Evolutionary conservation across 2,329 filamentous ascomycete genomes (phyloP).

Genomic region (Pestalotiopsis sp.): DNA sequence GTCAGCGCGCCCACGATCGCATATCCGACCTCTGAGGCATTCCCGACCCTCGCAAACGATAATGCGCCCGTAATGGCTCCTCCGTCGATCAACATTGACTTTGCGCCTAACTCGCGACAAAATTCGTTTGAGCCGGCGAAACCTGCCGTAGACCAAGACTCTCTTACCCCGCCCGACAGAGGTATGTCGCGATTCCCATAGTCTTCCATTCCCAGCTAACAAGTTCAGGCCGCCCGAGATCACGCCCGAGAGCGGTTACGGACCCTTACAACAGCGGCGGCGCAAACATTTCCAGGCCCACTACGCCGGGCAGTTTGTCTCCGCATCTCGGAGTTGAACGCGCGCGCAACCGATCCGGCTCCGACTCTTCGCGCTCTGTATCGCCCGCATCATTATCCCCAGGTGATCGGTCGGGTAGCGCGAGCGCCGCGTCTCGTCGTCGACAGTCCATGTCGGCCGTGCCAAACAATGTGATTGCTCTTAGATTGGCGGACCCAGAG

Average conservation of each 20-base stretch:
- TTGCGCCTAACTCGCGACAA: constrained; percentile 72
- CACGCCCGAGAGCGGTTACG: constrained; percentile 56
- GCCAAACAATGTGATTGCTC: constrained; percentile 70
- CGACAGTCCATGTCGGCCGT: constrained; percentile 66
- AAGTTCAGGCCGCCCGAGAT: constrained; percentile 44
- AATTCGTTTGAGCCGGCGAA: constrained; percentile 68
- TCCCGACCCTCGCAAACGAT: constrained; percentile 49
- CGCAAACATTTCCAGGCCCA: constrained; percentile 38
- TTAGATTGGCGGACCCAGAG: constrained; percentile 86
- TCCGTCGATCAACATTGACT: constrained; percentile 94
- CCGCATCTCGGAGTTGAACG: constrained; percentile 50
- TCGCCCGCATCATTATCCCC: constrained; percentile 58
- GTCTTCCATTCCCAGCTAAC: background rate
- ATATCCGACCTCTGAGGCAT: constrained; percentile 47
- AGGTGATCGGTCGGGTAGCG: constrained; percentile 52
- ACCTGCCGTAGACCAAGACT: constrained; percentile 69
- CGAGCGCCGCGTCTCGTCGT: constrained; percentile 44
- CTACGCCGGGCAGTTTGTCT: constrained; percentile 44
- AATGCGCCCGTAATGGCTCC: constrained; percentile 75
- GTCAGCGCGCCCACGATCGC: constrained; percentile 43
- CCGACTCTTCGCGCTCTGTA: constrained; percentile 33
- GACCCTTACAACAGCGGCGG: constrained; percentile 58
- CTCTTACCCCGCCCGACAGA: constrained; percentile 78
- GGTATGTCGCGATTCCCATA: constrained; percentile 39
- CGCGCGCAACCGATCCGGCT: constrained; percentile 41